phyloP scores from a whole-genome alignment of 2,329 filamentous ascomycete species.

The Fusarium sp. region DNA sequence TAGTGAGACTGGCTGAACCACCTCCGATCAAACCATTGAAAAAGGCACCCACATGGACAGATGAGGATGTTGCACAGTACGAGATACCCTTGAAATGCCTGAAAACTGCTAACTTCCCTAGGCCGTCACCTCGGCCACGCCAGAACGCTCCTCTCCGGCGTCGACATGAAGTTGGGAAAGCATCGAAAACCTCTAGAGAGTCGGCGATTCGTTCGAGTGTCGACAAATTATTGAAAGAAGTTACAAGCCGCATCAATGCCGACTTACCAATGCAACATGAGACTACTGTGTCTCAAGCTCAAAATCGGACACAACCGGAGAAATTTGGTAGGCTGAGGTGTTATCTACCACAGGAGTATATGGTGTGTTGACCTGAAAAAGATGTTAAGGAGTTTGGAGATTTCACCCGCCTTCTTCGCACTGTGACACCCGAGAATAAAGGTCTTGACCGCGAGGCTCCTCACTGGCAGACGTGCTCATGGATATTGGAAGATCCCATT shows the following conservation, averaged over 20 bases:
- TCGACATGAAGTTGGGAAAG: constrained; percentile 8
- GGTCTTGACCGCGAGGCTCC: constrained; percentile 30
- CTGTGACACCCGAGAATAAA: constrained; percentile 28
- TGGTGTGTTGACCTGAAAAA: neutral
- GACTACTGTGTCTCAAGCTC: constrained; percentile 5
- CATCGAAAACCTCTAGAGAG: constrained; percentile 5
- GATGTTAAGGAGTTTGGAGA: constrained; percentile 20
- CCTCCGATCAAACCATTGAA: constrained; percentile 10
- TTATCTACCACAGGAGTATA: neutral
- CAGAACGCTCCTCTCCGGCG: neutral
- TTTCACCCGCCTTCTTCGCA: constrained; percentile 17
- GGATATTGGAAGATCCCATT: constrained; percentile 21
- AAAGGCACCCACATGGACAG: constrained; percentile 24
- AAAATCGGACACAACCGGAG: constrained; percentile 6
- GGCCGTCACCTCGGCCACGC: neutral
- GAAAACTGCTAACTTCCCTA: neutral
- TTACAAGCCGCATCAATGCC: neutral
- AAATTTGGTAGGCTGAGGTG: constrained; percentile 14
- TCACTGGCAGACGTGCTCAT: constrained; percentile 31
- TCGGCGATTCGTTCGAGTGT: constrained; percentile 26
- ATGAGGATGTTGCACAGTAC: constrained; percentile 17
- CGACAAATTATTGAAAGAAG: constrained; percentile 21
- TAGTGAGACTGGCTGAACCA: constrained; percentile 20
- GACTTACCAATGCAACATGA: constrained; percentile 1
- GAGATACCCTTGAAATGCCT: neutral